phyloP scores from a whole-genome alignment of 2,329 filamentous ascomycete genomes.

The Pyrenophora seminiperda region DNA sequence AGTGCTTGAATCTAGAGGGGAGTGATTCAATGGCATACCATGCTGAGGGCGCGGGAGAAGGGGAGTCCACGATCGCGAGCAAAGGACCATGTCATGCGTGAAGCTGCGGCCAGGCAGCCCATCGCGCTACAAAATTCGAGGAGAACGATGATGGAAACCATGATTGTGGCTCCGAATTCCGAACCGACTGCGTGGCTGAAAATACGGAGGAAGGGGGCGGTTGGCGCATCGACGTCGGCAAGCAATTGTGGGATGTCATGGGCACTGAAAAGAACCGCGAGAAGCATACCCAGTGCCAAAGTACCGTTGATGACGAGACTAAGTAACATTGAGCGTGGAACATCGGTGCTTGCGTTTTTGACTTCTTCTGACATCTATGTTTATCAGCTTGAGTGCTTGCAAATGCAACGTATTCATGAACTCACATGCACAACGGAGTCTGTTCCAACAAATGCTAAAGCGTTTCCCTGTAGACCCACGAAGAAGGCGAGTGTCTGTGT shows the following conservation, averaged over 20 bases:
- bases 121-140: constrained; percentile 51
- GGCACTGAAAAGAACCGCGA: constrained; percentile 51
- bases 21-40: constrained; percentile 23
- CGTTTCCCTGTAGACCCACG: constrained; percentile 50
- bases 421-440: constrained; percentile 48
- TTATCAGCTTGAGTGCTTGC: constrained; percentile 7
- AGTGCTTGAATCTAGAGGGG: too few relatives aligned
- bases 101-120: constrained; percentile 50
- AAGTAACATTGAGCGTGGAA: constrained; percentile 52
- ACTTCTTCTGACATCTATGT: constrained; percentile 49
- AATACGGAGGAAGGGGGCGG: constrained; percentile 58
- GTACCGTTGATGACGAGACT: constrained; percentile 51
- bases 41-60: constrained; percentile 40
- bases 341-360: constrained; percentile 43
- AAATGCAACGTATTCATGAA: background rate
- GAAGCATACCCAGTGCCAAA: constrained; percentile 49
- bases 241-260: constrained; percentile 35
- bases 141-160: constrained; percentile 52
- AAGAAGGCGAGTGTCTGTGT: constrained; percentile 53
- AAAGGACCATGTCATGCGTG: constrained; percentile 53
- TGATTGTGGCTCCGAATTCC: constrained; percentile 52
- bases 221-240: constrained; percentile 18
- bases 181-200: constrained; percentile 48
- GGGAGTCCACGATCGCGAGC: constrained; percentile 52
- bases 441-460: constrained; percentile 47